Evolutionary conservation across 2,329 filamentous ascomycete genomes (phyloP).

Genomic region (Stagonosporopsis tanaceti): DNA sequence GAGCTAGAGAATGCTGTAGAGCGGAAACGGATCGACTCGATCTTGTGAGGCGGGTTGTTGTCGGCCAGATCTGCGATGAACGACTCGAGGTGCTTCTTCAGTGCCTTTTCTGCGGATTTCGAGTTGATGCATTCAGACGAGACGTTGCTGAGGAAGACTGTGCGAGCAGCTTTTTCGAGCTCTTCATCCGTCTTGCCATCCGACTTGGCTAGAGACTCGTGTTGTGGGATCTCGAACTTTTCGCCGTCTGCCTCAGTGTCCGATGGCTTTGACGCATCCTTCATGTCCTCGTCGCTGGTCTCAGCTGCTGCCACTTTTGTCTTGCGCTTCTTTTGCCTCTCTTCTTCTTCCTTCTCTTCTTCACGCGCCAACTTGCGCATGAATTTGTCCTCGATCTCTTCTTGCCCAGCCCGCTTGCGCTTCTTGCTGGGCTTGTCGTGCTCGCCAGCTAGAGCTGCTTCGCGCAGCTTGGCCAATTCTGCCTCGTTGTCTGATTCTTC

Average conservation of each 20-base stretch:
- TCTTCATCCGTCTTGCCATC: slow-evolving; percentile 60
- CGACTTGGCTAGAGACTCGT: slow-evolving; percentile 58
- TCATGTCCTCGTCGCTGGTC: slow-evolving; percentile 36
- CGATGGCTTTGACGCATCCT: slow-evolving; percentile 20
- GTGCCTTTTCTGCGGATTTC: slow-evolving; percentile 78
- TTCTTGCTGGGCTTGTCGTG: slow-evolving; percentile 47
- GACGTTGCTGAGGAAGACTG: slow-evolving; percentile 92
- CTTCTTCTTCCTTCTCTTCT: slow-evolving; percentile 53
- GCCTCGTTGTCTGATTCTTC: slow-evolving; percentile 34
- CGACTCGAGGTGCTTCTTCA: slow-evolving; percentile 79
- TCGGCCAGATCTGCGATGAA: slow-evolving; percentile 66
- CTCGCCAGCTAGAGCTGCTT: slow-evolving; percentile 37
- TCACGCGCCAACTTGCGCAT: slow-evolving; percentile 68
- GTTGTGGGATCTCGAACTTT: slow-evolving; percentile 62
- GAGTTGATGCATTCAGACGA: slow-evolving; percentile 82
- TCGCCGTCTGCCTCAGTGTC: slow-evolving; percentile 51
- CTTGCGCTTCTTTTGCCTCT: slow-evolving; percentile 49
- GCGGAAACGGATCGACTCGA: slow-evolving; percentile 93
- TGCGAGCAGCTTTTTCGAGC: slow-evolving; percentile 85
- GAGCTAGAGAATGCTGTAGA: slow-evolving; percentile 85
- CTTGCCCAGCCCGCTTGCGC: slow-evolving; percentile 63
- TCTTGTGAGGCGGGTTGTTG: slow-evolving; percentile 67
- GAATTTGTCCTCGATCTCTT: slow-evolving; percentile 75
- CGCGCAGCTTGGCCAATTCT: slow-evolving; percentile 35
- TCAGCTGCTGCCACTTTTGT: slow-evolving; percentile 31